Conservation (phyloP, 495 filamentous ascomycete species). For the Xylaria nigripes region DNA sequence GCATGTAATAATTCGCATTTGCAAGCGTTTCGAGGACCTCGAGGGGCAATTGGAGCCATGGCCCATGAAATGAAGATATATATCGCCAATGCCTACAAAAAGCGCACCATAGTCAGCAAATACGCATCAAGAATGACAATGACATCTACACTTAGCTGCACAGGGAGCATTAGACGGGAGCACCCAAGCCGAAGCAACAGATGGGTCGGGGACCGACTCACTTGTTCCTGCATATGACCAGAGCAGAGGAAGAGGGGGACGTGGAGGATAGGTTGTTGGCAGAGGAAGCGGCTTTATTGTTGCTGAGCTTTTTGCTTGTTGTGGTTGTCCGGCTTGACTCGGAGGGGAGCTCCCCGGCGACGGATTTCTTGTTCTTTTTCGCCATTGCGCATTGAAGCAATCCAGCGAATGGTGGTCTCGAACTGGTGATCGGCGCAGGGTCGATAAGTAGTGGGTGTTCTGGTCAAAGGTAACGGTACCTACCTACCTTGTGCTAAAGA, state of each 20-base stretch:
- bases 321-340: constrained; percentile 17
- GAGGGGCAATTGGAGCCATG: constrained; percentile 77
- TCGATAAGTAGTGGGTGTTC: neutral
- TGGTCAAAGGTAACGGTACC: neutral
- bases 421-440: neutral
- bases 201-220: constrained; percentile 27
- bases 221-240: constrained; percentile 70
- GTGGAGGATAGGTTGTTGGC: constrained; percentile 36
- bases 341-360: constrained; percentile 18
- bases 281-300: constrained; percentile 26
- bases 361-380: constrained; percentile 41
- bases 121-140: neutral
- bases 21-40: constrained; percentile 73
- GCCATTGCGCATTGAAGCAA: constrained; percentile 28
- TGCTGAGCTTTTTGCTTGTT: constrained; percentile 7
- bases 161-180: neutral
- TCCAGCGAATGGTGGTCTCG: neutral
- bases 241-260: constrained; percentile 44
- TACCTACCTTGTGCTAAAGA: too few relatives aligned
- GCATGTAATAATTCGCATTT: constrained; percentile 66
- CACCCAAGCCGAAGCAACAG: neutral
- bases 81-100: constrained; percentile 64
- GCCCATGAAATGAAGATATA: constrained; percentile 76
- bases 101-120: constrained; percentile 1
- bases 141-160: constrained; percentile 12